Base-by-base conservation (phyloP, 192 early-diverging fungal species). In the Phlyctochytrium planicorne region DNA sequence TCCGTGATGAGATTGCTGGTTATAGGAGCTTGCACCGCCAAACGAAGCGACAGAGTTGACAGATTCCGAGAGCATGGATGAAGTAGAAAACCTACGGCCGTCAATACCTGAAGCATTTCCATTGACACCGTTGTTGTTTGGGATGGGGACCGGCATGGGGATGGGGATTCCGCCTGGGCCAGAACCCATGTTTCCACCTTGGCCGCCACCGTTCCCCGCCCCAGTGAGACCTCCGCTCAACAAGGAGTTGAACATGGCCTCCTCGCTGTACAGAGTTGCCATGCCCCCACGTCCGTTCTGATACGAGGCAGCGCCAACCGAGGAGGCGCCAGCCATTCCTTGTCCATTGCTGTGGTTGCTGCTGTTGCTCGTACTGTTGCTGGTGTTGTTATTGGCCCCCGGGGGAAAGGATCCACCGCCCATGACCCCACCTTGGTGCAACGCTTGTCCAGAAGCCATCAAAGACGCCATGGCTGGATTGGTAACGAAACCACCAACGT, bases 241-340 rank as follows among this genome's bases (percentile, higher is more conserved):
- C 40, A 47, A 20, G 40, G 40, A 14, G 40, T 47, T 47, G 40
- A 47, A 47, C 40, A 47, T 47, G 40, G 40, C 40, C 40, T 47
- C 40, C 40, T 47, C 40, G 40, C 40, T 47, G 40, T 47, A 47
- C 40, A 47, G 40, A 6, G 40, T 47, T 20, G 40, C 6, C 40
- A 47, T 47, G n/a, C n/a, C n/a, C n/a, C n/a, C n/a, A n/a, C n/a
- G n/a, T n/a, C n/a, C n/a, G n/a, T n/a, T n/a, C 6, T 47, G 10
- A 6, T 6, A 47, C 40, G 40, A 47, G 10, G 40, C 40, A 6
- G 40, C 40, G 10, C 10, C 6, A 6, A 20, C 6, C 6, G 20
- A 14, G 40, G 40, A 47, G 10, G 40, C 40, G 10, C 40, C 40
- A 6, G 6, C 10, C 40, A 47, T 47, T 20, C 40, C 40, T n/a